These are phyloP conservation scores for Pontederia paniculata DNA, from an alignment of 176 grass and related monocot species.

Conservation along the genomic window DNA sequence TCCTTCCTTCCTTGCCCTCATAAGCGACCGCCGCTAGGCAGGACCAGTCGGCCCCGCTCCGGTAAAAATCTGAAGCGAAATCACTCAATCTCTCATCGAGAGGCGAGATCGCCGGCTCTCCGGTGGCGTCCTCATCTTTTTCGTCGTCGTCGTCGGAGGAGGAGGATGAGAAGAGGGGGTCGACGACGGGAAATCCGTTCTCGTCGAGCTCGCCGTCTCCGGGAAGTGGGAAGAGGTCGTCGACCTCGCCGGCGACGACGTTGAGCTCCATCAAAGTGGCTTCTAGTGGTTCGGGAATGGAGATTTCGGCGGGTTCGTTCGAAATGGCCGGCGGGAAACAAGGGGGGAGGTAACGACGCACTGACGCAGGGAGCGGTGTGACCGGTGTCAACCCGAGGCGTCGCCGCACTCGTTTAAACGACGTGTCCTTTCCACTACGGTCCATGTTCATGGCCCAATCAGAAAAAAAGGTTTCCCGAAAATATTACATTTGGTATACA, in stretches of 20 bases:
- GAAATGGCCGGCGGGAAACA: constrained; percentile 32
- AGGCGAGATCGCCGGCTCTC: background rate
- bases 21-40: constrained; percentile 8
- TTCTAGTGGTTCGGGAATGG: background rate
- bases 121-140: background rate
- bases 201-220: constrained; percentile 26
- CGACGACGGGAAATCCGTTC: constrained; percentile 28
- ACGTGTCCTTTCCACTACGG: too few species aligned
- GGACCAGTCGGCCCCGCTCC: constrained; percentile 49
- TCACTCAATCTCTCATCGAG: background rate
- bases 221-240: background rate
- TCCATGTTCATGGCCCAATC: too few species aligned
- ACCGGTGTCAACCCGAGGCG: too few species aligned
- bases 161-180: background rate
- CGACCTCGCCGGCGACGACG: background rate
- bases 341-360: background rate
- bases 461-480: too few species aligned
- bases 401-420: too few species aligned
- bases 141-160: too few species aligned
- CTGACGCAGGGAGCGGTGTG: too few species aligned
- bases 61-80: constrained; percentile 51
- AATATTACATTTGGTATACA: too few species aligned
- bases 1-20: constrained; percentile 4
- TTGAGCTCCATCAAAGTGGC: constrained; percentile 23
- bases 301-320: background rate